Evolutionary conservation across 495 filamentous ascomycete genomes (phyloP).

Genomic region (Podospora anserina): DNA sequence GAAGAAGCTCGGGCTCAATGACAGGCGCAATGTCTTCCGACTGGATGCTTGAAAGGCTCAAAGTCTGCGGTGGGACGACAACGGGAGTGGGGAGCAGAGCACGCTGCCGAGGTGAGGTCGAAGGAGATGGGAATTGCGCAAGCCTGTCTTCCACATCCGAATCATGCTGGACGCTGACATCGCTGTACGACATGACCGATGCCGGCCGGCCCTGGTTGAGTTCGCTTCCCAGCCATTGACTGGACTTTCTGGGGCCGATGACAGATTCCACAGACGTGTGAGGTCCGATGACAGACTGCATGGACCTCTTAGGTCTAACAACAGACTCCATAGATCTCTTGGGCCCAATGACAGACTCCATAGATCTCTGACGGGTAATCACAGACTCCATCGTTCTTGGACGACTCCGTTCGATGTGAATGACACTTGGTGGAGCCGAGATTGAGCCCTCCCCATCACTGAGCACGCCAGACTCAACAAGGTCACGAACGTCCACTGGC

Average conservation of each 20-base stretch:
- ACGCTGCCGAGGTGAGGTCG: conserved; percentile 32
- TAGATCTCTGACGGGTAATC: conserved; percentile 11
- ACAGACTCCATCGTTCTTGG: conserved; percentile 39
- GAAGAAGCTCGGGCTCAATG: conserved; percentile 10
- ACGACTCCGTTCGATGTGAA: conserved; percentile 20
- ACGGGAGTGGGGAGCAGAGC: conserved; percentile 20
- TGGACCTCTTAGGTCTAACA: conserved; percentile 34
- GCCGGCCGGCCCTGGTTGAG: conserved; percentile 24
- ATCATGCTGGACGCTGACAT: conserved; percentile 39
- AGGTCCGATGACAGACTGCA: conserved; percentile 27
- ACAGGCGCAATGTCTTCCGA: conserved; percentile 33
- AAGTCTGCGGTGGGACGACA: conserved; percentile 22
- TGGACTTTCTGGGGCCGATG: conserved; percentile 13
- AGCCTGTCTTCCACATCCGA: conserved; percentile 45
- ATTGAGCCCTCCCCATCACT: not conserved
- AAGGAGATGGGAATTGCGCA: conserved; percentile 47
- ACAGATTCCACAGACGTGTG: conserved; percentile 5
- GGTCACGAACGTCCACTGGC: conserved; percentile 42
- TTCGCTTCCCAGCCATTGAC: conserved; percentile 33
- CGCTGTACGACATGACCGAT: conserved; percentile 38
- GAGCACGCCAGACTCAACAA: conserved; percentile 1
- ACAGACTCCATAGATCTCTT: conserved; percentile 26
- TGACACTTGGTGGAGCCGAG: conserved; percentile 21
- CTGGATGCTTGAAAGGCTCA: conserved; percentile 31
- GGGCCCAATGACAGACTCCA: conserved; percentile 9